Evolutionary conservation across 805 yeast genomes (phyloP), one percentile per base, ranked within the genome.

Genomic region (Saccharomycopsis babjevae): DNA sequence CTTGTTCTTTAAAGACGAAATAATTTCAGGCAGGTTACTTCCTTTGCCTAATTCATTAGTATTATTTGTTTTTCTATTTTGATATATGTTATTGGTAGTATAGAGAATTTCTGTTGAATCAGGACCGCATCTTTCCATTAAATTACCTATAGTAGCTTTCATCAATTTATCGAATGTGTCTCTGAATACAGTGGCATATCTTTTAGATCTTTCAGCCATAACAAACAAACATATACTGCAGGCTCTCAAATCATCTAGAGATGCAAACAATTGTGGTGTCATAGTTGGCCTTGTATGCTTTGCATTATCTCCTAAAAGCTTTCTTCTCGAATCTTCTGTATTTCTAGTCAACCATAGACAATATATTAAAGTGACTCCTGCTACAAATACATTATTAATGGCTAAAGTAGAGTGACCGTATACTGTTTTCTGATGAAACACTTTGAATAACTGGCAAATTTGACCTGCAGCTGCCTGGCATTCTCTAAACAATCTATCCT

Each of bases 391-490:
- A 0, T 87, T 82, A 67, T 84, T 88, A 52, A 84, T 83, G 13
- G 86, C 84, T 38, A 85, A 78, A 0, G 85, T 83, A 0, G 88
- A 82, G 67, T 83, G 86, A 2, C 88, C 88, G 59, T 75, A 74
- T 1, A 80, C 81, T 0, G 87, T 82, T 66, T 79, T 81, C 67
- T 83, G 84, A 69, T 83, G 86, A 68, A 82, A 83, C 15, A 80
- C 83, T 64, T 83, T 82, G 68, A 83, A 82, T 30, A 83, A 73
- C 65, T 82, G 86, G 67, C 88, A 83, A 46, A 84, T 81, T 68
- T 83, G 86, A 32, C 88, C 89, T 0, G 88, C 87, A 28, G 87
- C 88, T 1, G 85, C 85, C 67, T 84, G 88, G 69, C 89, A 84
- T 69, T 84, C 87, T 58, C 79, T 75, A 68, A 84, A 83, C 36